Percentiles rank a stretch among this genome's conserved stretches.
Conservation (phyloP, 2,329 filamentous ascomycete genomes). For the Seiridium cupressi region DNA sequence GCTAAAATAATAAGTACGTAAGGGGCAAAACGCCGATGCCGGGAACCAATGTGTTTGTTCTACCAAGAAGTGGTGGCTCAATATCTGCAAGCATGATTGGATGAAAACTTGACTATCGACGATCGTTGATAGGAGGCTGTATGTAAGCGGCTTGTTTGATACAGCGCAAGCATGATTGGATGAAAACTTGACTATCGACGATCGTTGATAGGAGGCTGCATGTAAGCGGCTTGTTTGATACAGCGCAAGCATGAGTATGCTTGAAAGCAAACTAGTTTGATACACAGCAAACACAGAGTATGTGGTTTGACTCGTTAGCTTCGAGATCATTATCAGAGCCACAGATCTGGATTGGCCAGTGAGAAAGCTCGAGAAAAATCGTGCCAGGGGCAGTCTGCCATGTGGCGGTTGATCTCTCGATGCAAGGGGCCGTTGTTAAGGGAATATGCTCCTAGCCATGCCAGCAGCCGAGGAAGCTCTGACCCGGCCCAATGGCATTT, state of each 20-base stretch:
- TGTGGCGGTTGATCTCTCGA: background rate
- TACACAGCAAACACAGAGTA: background rate
- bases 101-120: background rate
- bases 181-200: background rate
- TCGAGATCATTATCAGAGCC: background rate
- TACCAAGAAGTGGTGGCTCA: no score
- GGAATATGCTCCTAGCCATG: background rate
- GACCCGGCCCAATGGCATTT: background rate
- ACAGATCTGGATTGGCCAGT: background rate
- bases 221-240: background rate
- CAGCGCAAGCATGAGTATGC: background rate
- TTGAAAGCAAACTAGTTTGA: background rate
- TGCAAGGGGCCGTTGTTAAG: background rate
- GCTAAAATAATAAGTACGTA: no score
- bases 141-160: background rate
- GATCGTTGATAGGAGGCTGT: background rate
- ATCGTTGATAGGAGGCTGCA: background rate
- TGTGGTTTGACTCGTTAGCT: background rate
- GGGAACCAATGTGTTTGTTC: no score
- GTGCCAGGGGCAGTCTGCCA: background rate
- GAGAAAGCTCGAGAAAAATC: background rate
- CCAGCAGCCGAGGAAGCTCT: background rate
- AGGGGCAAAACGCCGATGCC: no score
- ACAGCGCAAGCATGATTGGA: background rate
- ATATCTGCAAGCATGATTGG: background rate